A percentile compares a stretch with the other conserved stretches of the same genome.
These are phyloP conservation scores for Knoxdaviesia proteae DNA, from an alignment of 2,329 filamentous ascomycete species.

Conservation along the genomic window DNA sequence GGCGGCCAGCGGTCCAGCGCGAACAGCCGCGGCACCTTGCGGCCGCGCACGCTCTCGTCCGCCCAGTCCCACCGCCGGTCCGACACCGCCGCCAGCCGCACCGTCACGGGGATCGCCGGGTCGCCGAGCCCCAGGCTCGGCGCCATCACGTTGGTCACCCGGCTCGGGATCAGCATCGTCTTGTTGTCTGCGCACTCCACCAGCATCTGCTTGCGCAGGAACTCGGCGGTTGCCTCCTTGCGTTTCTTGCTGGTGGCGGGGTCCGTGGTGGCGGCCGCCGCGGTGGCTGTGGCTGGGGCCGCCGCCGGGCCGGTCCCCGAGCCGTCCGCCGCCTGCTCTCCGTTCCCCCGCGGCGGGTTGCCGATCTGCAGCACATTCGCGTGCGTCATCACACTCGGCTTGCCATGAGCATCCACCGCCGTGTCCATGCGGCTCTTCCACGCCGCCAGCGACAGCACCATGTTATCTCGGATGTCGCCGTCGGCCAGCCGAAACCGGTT, in stretches of 20 bases:
- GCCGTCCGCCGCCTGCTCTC: no score
- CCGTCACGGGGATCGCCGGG: background rate
- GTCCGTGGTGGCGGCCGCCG: no score
- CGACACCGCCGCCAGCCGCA: background rate
- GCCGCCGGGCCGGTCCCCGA: no score
- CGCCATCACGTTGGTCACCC: conserved; percentile 8
- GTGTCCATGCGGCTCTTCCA: no score
- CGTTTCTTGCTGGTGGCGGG: background rate
- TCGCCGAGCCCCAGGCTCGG: background rate
- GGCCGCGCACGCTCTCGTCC: conserved; percentile 7
- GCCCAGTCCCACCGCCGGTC: conserved; percentile 16
- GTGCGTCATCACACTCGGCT: no score
- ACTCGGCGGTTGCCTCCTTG: conserved; percentile 3
- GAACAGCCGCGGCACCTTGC: conserved; percentile 16
- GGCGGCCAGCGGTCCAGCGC: conserved; percentile 26
- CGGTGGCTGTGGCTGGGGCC: no score
- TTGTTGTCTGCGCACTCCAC: conserved; percentile 21
- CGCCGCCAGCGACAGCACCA: no score
- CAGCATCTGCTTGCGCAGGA: conserved; percentile 19
- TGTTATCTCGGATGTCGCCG: no score
- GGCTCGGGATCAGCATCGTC: conserved; percentile 19
- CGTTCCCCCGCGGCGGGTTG: no score
- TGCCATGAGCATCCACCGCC: no score
- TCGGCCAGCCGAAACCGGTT: no score
- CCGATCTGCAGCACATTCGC: no score